Conservation (phyloP, 352 stramenopile species). For the Globisporangium canariense region DNA sequence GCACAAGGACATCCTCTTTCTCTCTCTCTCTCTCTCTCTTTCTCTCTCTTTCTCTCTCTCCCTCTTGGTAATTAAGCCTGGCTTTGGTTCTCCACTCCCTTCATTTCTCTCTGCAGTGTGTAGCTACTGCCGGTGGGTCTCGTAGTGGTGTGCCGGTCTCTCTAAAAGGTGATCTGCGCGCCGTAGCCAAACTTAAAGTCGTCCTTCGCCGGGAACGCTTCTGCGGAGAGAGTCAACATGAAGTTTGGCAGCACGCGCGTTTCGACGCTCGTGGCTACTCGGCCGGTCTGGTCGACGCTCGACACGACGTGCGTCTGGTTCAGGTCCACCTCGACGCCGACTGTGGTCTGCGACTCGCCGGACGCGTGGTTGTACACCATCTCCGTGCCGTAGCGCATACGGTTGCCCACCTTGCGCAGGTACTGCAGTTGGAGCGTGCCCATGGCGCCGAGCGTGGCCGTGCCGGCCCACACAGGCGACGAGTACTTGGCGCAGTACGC, state of each 20-base stretch:
- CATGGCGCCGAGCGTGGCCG: slow-evolving; percentile 74
- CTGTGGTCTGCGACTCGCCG: slow-evolving; percentile 76
- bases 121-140: not conserved
- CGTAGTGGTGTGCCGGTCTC: not conserved
- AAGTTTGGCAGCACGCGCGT: slow-evolving; percentile 86
- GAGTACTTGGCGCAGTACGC: slow-evolving; percentile 85
- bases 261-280: slow-evolving; percentile 81
- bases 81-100: not conserved
- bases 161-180: slow-evolving; percentile 87
- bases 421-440: slow-evolving; percentile 85
- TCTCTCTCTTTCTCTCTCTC: no score
- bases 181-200: slow-evolving; percentile 91
- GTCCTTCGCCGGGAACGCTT: slow-evolving; percentile 83
- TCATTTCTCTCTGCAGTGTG: not conserved
- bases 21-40: no score
- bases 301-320: slow-evolving; percentile 82
- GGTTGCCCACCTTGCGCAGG: slow-evolving; percentile 79
- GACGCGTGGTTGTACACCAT: slow-evolving; percentile 85
- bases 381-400: slow-evolving; percentile 81
- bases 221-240: slow-evolving; percentile 77
- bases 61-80: not conserved
- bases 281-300: slow-evolving; percentile 79
- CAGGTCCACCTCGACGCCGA: slow-evolving; percentile 82
- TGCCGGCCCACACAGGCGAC: slow-evolving; percentile 62
- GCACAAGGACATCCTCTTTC: no score